Evolutionary conservation across 805 yeast species (phyloP).

Genomic region (Torulaspora maleeae): DNA sequence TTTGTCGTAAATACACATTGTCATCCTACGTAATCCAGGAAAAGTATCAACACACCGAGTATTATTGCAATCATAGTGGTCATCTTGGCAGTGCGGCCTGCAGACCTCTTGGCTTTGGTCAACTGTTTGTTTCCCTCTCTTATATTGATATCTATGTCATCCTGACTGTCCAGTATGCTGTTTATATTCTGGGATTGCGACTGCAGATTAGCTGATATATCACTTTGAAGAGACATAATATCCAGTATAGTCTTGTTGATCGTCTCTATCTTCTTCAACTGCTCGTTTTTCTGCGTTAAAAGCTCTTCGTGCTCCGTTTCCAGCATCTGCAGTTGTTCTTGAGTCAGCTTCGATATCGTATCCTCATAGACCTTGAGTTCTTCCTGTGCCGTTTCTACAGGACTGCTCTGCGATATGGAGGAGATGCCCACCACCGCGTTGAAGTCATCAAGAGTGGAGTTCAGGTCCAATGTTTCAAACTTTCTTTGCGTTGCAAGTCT

Average conservation of each 20-base stretch:
- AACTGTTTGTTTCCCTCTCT: constrained; percentile 66
- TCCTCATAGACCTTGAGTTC: constrained; percentile 37
- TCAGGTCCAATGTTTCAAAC: constrained; percentile 32
- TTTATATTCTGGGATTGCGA: constrained; percentile 68
- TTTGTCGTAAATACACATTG: background rate
- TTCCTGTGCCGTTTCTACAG: constrained; percentile 27
- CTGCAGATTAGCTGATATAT: constrained; percentile 65
- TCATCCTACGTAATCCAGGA: constrained; percentile 47
- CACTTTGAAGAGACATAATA: constrained; percentile 69
- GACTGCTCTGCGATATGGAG: constrained; percentile 32
- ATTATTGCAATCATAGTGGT: constrained; percentile 52
- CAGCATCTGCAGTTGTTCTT: constrained; percentile 54
- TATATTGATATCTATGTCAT: constrained; percentile 60
- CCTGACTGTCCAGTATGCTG: constrained; percentile 59
- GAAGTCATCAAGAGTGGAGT: constrained; percentile 24
- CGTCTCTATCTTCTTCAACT: constrained; percentile 54
- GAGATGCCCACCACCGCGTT: constrained; percentile 19
- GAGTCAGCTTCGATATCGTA: constrained; percentile 36
- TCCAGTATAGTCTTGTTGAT: constrained; percentile 64
- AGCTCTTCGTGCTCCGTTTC: constrained; percentile 55
- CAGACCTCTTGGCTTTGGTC: constrained; percentile 60
- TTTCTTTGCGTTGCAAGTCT: constrained; percentile 43
- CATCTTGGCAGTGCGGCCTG: constrained; percentile 55
- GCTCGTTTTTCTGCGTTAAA: constrained; percentile 52
- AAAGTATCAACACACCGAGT: constrained; percentile 52